Evolutionary conservation across 139 green algal species (phyloP).

Genomic region (Coelastrella sp.): DNA sequence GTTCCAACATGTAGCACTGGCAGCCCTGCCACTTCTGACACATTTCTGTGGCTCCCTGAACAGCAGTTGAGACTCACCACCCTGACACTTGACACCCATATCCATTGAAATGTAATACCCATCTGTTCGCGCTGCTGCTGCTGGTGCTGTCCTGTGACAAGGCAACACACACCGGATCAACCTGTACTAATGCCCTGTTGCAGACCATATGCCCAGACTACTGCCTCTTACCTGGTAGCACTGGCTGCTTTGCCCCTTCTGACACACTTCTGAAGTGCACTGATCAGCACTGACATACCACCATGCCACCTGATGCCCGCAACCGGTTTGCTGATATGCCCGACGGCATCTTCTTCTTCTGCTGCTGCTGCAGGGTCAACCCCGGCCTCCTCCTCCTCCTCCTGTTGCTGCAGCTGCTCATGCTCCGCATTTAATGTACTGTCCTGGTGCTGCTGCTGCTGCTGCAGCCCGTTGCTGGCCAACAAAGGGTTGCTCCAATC

Average conservation of each 20-base stretch:
- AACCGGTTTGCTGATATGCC: too few relatives aligned
- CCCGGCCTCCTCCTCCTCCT: neutral
- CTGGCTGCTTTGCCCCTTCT: conserved; percentile 52
- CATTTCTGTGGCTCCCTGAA: conserved; percentile 76
- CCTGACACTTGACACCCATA: too few relatives aligned
- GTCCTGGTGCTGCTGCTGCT: conserved; percentile 17
- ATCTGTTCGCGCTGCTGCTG: neutral
- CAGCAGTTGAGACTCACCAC: conserved; percentile 6
- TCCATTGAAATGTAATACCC: too few relatives aligned
- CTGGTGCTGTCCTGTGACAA: neutral
- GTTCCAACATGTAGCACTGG: conserved; percentile 28
- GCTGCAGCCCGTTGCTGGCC: conserved; percentile 36
- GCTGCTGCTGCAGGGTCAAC: conserved; percentile 40
- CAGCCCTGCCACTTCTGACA: conserved; percentile 57
- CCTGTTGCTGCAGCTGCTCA: conserved; percentile 27
- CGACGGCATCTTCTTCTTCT: too few relatives aligned
- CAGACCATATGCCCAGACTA: neutral
- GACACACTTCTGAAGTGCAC: conserved; percentile 73
- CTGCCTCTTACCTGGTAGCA: conserved; percentile 45
- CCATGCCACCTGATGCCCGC: too few relatives aligned
- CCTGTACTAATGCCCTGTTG: too few relatives aligned
- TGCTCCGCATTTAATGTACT: neutral
- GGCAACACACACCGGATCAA: too few relatives aligned
- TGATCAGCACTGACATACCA: conserved; percentile 54
- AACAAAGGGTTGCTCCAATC: conserved; percentile 45